These are phyloP conservation scores for Kurtzmaniella fragi DNA, from an alignment of 805 yeast genomes.

Conservation along the genomic window DNA sequence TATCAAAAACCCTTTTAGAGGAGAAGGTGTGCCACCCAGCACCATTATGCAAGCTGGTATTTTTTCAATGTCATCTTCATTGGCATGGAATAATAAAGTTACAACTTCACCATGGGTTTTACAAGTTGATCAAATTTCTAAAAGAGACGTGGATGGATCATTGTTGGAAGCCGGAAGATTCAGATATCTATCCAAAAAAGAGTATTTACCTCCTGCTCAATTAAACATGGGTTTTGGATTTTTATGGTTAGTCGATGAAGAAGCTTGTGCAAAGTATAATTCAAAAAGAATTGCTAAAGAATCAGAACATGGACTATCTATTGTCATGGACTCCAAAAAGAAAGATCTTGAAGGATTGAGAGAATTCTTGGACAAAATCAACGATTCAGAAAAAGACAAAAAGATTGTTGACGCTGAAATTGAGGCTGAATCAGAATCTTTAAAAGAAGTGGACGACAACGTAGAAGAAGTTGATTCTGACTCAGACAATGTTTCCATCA, in stretches of 20 bases:
- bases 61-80: conserved; percentile 72
- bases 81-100: conserved; percentile 86
- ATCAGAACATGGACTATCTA: conserved; percentile 32
- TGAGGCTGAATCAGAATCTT: conserved; percentile 4
- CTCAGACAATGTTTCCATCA: neutral
- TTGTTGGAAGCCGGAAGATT: conserved; percentile 61
- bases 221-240: conserved; percentile 88
- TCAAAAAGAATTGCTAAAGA: conserved; percentile 25
- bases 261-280: conserved; percentile 33
- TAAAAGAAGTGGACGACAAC: neutral
- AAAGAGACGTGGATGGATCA: conserved; percentile 57
- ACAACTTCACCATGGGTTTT: conserved; percentile 84
- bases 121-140: conserved; percentile 62
- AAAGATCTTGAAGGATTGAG: conserved; percentile 25
- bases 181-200: conserved; percentile 49
- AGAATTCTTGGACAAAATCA: neutral
- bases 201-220: conserved; percentile 71
- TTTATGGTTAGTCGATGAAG: conserved; percentile 65
- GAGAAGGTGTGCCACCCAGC: conserved; percentile 74
- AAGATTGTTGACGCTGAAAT: conserved; percentile 8
- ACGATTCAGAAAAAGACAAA: conserved; percentile 4
- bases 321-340: conserved; percentile 32
- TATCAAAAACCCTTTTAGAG: conserved; percentile 71
- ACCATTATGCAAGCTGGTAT: conserved; percentile 88
- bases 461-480: neutral